Evolutionary conservation across 495 filamentous ascomycete genomes (phyloP).

Genomic region (Aspergillus campestris): DNA sequence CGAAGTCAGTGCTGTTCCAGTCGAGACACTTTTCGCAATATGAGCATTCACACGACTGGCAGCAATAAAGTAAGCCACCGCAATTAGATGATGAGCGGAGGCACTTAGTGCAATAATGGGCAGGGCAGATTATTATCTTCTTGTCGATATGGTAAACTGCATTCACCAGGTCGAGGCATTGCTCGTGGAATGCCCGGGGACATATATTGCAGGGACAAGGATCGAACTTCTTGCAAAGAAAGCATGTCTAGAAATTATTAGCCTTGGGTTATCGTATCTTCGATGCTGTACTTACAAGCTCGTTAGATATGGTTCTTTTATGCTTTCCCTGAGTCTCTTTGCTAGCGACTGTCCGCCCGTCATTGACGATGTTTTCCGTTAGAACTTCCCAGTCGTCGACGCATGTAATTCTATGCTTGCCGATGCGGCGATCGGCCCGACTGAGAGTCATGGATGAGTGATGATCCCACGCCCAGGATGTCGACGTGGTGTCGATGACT

Average conservation of each 20-base stretch:
- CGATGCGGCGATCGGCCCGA: slow-evolving; percentile 31
- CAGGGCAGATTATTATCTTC: slow-evolving; percentile 44
- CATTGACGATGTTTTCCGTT: slow-evolving; percentile 43
- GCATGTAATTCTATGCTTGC: slow-evolving; percentile 53
- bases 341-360: slow-evolving; percentile 35
- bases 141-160: slow-evolving; percentile 24
- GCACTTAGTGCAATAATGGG: slow-evolving; percentile 51
- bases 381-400: slow-evolving; percentile 51
- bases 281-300: slow-evolving; percentile 25
- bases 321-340: slow-evolving; percentile 35
- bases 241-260: slow-evolving; percentile 37
- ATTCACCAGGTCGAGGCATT: slow-evolving; percentile 36
- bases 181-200: slow-evolving; percentile 47
- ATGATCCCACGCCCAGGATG: slow-evolving; percentile 27
- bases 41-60: slow-evolving; percentile 46
- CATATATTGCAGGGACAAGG: slow-evolving; percentile 43
- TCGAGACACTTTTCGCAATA: slow-evolving; percentile 59
- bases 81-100: slow-evolving; percentile 45
- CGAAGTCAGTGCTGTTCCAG: slow-evolving; percentile 40
- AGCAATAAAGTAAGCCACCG: slow-evolving; percentile 53
- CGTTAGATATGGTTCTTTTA: slow-evolving; percentile 39
- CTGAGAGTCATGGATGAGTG: slow-evolving; percentile 26
- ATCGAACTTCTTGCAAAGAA: slow-evolving; percentile 45
- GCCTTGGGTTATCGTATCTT: not conserved
- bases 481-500: slow-evolving; percentile 16